A percentile compares a stretch with the other conserved stretches of the same genome.
These are phyloP conservation scores for Coffea canephora DNA, from an alignment of 257 asterid species.

Conservation along the genomic window DNA sequence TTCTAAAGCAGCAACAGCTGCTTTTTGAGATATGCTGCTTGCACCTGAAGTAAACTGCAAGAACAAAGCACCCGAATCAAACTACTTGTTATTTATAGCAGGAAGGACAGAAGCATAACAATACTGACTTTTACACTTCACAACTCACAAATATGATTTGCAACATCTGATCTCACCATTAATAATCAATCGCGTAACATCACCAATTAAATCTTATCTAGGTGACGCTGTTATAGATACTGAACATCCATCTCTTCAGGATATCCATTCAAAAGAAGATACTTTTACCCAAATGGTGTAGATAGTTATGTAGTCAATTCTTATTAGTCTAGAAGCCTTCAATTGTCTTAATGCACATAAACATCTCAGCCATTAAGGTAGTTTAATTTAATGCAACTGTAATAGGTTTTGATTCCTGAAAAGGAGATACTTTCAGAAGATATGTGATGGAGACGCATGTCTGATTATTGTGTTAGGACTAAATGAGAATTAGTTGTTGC, in stretches of 20 bases:
- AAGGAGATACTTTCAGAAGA: not conserved
- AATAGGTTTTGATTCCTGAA: not conserved
- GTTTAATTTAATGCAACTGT: not conserved
- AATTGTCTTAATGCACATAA: not conserved
- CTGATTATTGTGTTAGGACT: not conserved
- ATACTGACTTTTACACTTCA: too few relatives aligned
- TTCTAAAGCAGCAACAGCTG: constrained; percentile 88
- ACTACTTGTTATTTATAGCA: not conserved
- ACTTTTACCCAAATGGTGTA: not conserved
- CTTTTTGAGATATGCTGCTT: constrained; percentile 92
- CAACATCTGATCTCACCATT: not conserved
- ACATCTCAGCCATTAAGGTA: not conserved
- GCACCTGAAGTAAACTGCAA: constrained; percentile 94
- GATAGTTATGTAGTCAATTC: not conserved
- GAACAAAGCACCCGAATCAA: constrained; percentile 6
- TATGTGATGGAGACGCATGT: too few relatives aligned
- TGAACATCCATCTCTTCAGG: not conserved
- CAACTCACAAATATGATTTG: too few relatives aligned
- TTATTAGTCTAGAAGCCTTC: not conserved
- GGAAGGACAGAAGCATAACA: not conserved
- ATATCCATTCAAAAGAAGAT: not conserved
- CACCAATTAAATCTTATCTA: not conserved
- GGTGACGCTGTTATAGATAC: too few relatives aligned
- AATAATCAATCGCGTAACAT: not conserved
- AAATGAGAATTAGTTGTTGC: not conserved